A percentile compares a stretch with the other conserved stretches of the same genome.
These are phyloP conservation scores for Steccherinum ochraceum DNA, from an alignment of 768 basidiomycete genomes.

Conservation along the genomic window DNA sequence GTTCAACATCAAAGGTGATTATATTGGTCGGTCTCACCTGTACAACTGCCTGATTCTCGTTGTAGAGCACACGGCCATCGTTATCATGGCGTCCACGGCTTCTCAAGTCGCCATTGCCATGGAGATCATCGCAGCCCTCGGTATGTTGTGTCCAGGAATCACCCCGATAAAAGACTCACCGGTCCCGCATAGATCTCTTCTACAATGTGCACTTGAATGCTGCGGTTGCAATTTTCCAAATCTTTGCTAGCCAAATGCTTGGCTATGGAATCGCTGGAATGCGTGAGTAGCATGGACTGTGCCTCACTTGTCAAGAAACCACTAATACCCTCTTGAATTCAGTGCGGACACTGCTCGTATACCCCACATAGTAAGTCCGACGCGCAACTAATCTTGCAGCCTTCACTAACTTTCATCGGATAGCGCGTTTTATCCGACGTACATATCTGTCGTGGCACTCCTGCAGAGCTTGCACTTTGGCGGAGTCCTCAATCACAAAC, in stretches of 20 bases:
- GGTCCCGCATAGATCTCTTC: constrained; percentile 37
- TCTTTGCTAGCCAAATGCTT: constrained; percentile 42
- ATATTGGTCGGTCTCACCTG: neutral
- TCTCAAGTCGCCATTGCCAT: constrained; percentile 52
- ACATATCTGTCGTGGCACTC: constrained; percentile 46
- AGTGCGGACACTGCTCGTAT: constrained; percentile 45
- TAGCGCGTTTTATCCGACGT: constrained; percentile 43
- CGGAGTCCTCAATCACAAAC: constrained; percentile 43
- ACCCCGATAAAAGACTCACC: neutral
- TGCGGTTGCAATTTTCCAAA: constrained; percentile 49
- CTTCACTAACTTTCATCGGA: neutral
- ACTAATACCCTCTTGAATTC: neutral
- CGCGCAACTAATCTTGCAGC: too few relatives aligned
- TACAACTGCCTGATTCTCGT: neutral
- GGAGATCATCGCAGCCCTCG: constrained; percentile 53
- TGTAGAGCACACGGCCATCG: constrained; percentile 53
- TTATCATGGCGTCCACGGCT: constrained; percentile 55
- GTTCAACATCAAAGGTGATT: constrained; percentile 48
- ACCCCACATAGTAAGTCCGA: constrained; percentile 43
- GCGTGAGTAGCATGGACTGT: constrained; percentile 17
- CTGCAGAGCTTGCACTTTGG: constrained; percentile 49
- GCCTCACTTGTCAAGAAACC: neutral
- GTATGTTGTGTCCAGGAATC: constrained; percentile 16
- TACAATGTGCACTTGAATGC: constrained; percentile 43
- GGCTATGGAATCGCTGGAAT: constrained; percentile 26